Percentiles rank a stretch among this genome's conserved stretches.
phyloP scores from a whole-genome alignment of 306 rosid species.

The Dalbergia cultrata region DNA sequence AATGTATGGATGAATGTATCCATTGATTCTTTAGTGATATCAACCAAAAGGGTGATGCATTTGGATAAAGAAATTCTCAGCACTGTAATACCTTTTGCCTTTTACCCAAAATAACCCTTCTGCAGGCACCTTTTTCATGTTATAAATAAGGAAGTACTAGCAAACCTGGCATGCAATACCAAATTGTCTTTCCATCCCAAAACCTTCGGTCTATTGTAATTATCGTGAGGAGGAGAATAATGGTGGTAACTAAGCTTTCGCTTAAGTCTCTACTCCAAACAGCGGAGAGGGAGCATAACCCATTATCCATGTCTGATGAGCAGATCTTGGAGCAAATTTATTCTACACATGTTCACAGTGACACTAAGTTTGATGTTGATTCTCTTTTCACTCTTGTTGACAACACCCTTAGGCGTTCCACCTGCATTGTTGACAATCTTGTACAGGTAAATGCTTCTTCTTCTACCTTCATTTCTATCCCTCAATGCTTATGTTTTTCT shows the following conservation, averaged over 20 bases:
- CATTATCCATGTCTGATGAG: conserved; percentile 52
- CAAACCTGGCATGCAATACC: not conserved
- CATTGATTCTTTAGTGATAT: too few relatives aligned
- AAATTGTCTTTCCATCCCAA: not conserved
- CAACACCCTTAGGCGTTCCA: conserved; percentile 12
- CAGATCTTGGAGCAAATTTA: conserved; percentile 53
- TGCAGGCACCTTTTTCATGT: not conserved
- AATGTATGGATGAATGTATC: too few relatives aligned
- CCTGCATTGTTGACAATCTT: conserved; percentile 1
- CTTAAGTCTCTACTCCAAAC: not conserved
- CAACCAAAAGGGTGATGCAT: too few relatives aligned
- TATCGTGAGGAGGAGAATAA: not conserved
- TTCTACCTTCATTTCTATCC: not conserved
- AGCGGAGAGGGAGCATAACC: conserved; percentile 29
- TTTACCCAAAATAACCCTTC: not conserved
- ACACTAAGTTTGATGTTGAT: conserved; percentile 46
- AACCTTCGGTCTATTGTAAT: not conserved
- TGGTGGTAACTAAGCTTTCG: not conserved
- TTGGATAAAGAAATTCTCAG: too few relatives aligned
- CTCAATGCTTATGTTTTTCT: not conserved
- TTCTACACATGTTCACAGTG: conserved; percentile 51
- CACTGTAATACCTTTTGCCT: too few relatives aligned
- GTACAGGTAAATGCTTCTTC: not conserved
- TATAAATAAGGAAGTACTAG: not conserved
- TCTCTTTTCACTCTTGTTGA: conserved; percentile 40